Conservation (phyloP, 148 eudicot species). For the Pouteria glomerata region DNA sequence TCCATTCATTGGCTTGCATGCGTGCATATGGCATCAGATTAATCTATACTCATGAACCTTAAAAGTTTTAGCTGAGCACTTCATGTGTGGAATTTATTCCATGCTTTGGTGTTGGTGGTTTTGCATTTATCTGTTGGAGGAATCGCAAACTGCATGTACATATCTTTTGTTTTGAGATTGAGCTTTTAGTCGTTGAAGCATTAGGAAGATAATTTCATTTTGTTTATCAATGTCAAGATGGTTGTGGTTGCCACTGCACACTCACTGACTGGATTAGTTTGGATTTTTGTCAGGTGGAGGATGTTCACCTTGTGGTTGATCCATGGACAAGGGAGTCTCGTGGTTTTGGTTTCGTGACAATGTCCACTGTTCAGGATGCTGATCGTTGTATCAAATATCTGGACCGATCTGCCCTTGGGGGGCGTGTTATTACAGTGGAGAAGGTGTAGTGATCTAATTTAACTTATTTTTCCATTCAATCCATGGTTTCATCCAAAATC, state of each 20-base stretch:
- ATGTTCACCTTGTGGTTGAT: conserved; percentile 83
- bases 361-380: conserved; percentile 77
- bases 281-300: conserved; percentile 52
- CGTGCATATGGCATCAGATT: too few species aligned
- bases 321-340: conserved; percentile 90
- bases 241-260: neutral
- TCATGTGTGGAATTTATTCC: neutral
- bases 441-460: conserved; percentile 48
- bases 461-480: neutral
- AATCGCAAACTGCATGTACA: too few species aligned
- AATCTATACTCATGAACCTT: too few species aligned
- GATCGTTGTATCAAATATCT: conserved; percentile 74
- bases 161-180: neutral
- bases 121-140: neutral
- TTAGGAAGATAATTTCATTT: neutral
- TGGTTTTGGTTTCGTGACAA: conserved; percentile 92
- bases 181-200: neutral
- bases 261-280: neutral
- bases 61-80: neutral
- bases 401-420: conserved; percentile 75
- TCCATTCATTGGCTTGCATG: too few species aligned
- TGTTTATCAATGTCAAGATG: neutral
- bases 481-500: neutral
- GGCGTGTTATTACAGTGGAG: conserved; percentile 95
- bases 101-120: neutral